These are phyloP conservation scores for Pseudopithomyces maydicus DNA, from an alignment of 2,329 filamentous ascomycete genomes.

Conservation along the genomic window DNA sequence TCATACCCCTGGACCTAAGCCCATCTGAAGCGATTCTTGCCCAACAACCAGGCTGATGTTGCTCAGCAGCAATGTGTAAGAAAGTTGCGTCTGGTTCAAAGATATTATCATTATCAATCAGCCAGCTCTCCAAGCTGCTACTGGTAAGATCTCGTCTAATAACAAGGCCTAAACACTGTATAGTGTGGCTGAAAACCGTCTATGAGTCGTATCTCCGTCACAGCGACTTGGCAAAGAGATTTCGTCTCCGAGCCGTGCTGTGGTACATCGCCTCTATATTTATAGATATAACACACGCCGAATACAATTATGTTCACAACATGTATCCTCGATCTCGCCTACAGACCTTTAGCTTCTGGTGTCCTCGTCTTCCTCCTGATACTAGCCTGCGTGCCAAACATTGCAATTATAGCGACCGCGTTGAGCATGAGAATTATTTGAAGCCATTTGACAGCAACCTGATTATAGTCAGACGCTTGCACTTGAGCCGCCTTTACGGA, in stretches of 20 bases:
- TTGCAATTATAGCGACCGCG: conserved; percentile 20
- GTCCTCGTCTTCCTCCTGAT: conserved; percentile 24
- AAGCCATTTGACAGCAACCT: conserved; percentile 36
- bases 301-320: background rate
- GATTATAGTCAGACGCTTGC: background rate
- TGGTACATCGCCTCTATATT: background rate
- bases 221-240: background rate
- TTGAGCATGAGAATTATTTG: conserved; percentile 30
- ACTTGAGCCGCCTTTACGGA: background rate
- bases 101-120: conserved; percentile 1
- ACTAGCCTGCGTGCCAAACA: conserved; percentile 30
- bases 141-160: background rate
- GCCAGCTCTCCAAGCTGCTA: background rate
- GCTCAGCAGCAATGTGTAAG: too few species aligned
- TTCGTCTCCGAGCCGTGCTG: background rate
- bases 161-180: background rate
- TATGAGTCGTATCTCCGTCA: background rate
- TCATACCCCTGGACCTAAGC: too few species aligned
- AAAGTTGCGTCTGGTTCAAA: too few species aligned
- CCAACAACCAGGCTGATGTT: too few species aligned
- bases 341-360: background rate
- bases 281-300: background rate
- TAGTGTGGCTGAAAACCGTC: background rate
- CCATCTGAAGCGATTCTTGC: too few species aligned
- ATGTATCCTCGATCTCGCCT: too few species aligned